Percentiles rank a stretch among this genome's conserved stretches.
These are phyloP conservation scores for Parsonsia alboflavescens DNA, from an alignment of 257 asterid species.

Conservation along the genomic window DNA sequence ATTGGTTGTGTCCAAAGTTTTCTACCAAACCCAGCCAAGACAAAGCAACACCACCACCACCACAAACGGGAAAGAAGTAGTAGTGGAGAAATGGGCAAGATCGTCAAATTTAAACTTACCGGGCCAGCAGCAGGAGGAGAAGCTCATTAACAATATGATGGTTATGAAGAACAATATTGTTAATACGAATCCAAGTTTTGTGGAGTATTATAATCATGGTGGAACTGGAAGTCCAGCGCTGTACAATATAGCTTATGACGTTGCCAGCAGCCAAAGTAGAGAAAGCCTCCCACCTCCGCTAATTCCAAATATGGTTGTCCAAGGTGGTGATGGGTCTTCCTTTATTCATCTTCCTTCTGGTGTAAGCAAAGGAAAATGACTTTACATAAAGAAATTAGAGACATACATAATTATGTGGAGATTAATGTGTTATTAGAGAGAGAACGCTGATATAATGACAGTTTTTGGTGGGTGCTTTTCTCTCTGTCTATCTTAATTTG, in stretches of 20 bases:
- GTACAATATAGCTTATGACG: slow-evolving; percentile 15
- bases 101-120: neutral
- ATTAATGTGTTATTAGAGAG: too few relatives aligned
- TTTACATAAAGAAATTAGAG: too few relatives aligned
- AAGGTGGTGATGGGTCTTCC: slow-evolving; percentile 62
- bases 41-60: slow-evolving; percentile 51
- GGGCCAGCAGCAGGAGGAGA: too few relatives aligned
- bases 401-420: too few relatives aligned
- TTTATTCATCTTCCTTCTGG: slow-evolving; percentile 54
- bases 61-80: slow-evolving; percentile 25
- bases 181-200: slow-evolving; percentile 23
- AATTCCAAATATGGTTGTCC: slow-evolving; percentile 44
- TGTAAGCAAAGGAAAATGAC: slow-evolving; percentile 63
- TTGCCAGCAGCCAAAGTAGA: slow-evolving; percentile 29
- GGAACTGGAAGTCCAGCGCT: slow-evolving; percentile 18
- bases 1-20: slow-evolving; percentile 82
- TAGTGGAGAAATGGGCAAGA: slow-evolving; percentile 13
- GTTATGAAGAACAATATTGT: neutral
- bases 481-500: too few relatives aligned
- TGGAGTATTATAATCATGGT: slow-evolving; percentile 31
- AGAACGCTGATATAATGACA: too few relatives aligned
- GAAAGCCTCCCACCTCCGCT: slow-evolving; percentile 37
- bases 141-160: too few relatives aligned
- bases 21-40: slow-evolving; percentile 92
- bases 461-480: too few relatives aligned